Percentiles rank a stretch among this genome's conserved stretches.
Conservation (phyloP, 23 red algal genomes). For the Gracilaria vermiculophylla region DNA sequence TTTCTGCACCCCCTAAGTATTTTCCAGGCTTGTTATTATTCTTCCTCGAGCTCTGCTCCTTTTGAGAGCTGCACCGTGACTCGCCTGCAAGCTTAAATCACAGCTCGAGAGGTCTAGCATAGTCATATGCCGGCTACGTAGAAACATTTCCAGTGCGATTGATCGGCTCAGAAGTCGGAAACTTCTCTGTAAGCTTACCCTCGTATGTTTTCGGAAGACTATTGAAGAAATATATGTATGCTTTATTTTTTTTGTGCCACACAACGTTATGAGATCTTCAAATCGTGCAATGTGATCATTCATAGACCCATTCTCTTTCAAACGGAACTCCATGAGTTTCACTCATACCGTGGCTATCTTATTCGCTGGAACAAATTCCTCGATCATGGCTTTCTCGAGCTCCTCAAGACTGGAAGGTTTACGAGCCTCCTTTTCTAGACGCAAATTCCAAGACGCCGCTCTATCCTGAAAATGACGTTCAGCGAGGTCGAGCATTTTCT, state of each 20-base stretch:
- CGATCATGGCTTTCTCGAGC: constrained; percentile 26
- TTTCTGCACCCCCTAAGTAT: neutral
- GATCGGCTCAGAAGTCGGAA: neutral
- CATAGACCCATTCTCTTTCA: neutral
- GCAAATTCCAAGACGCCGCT: constrained; percentile 18
- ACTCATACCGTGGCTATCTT: neutral
- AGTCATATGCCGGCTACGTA: neutral
- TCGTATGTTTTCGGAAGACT: neutral
- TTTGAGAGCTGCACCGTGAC: neutral
- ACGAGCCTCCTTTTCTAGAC: constrained; percentile 8
- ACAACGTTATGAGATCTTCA: neutral
- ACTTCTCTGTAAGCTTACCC: neutral
- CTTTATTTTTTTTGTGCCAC: neutral
- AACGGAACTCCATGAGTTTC: neutral
- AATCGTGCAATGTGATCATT: too few species aligned
- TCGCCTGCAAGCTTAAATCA: neutral
- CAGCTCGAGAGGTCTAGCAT: neutral
- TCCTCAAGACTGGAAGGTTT: constrained; percentile 14
- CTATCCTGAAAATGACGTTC: constrained; percentile 13
- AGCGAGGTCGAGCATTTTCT: neutral
- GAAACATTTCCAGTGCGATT: neutral
- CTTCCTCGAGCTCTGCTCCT: neutral
- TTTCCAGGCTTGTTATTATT: neutral
- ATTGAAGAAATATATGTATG: neutral
- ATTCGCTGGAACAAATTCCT: constrained; percentile 10